A percentile compares a stretch with the other conserved stretches of the same genome.
phyloP scores from a whole-genome alignment of 768 basidiomycete genomes.

The Termitomyces sp. region DNA sequence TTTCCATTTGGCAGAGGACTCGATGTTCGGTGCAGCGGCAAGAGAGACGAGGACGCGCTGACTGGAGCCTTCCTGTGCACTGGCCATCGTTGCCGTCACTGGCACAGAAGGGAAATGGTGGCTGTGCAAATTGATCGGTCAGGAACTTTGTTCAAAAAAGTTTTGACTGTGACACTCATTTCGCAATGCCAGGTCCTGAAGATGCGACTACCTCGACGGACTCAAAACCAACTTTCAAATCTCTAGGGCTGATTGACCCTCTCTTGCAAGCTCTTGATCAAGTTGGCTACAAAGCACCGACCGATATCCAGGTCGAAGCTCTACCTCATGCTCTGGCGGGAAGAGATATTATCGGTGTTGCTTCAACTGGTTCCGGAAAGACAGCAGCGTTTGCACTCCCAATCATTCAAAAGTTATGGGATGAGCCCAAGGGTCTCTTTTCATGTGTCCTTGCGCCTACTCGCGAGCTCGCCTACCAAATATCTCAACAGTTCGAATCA shows the following conservation, averaged over 20 bases:
- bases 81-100: constrained; percentile 14
- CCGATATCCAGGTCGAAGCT: constrained; percentile 83
- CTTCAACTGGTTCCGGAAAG: constrained; percentile 96
- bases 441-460: constrained; percentile 95
- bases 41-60: constrained; percentile 67
- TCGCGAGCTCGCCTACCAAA: constrained; percentile 97
- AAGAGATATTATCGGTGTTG: constrained; percentile 97
- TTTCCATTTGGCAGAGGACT: constrained; percentile 70
- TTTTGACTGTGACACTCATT: constrained; percentile 7
- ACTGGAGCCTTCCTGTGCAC: constrained; percentile 15
- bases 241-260: constrained; percentile 86
- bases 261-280: constrained; percentile 82
- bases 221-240: constrained; percentile 58
- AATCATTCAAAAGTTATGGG: constrained; percentile 95
- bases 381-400: constrained; percentile 97
- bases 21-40: constrained; percentile 57
- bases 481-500: constrained; percentile 93
- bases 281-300: constrained; percentile 81
- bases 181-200: constrained; percentile 61
- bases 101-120: constrained; percentile 15
- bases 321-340: constrained; percentile 89
- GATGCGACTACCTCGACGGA: constrained; percentile 48
- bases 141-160: constrained; percentile 18
- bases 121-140: constrained; percentile 20
- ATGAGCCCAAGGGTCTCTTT: constrained; percentile 90